Conservation (phyloP, 257 asterid genomes). For the Linaria vulgaris region DNA sequence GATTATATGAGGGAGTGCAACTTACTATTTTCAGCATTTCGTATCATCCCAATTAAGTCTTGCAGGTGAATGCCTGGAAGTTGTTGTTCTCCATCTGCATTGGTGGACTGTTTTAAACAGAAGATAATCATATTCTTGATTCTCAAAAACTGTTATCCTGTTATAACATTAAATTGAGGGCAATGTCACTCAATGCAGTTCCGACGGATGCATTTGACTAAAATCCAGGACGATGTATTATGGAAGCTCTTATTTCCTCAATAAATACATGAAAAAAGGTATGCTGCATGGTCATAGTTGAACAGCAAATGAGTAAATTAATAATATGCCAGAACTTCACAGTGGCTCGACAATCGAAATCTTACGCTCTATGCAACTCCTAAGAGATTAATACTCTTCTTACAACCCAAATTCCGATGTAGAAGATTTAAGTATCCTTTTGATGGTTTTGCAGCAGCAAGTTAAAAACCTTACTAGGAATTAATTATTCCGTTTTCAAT, state of each 20-base stretch:
- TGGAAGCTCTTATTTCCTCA: conserved; percentile 8
- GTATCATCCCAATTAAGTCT: conserved; percentile 83
- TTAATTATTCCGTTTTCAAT: neutral
- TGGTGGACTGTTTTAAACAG: conserved; percentile 52
- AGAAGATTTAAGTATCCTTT: neutral
- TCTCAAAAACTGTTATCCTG: conserved; percentile 10
- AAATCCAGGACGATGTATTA: conserved; percentile 11
- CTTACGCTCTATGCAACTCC: neutral
- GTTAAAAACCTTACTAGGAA: neutral
- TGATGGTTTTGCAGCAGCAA: neutral
- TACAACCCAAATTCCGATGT: neutral
- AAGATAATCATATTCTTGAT: conserved; percentile 35
- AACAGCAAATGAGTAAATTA: neutral
- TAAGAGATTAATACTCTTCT: neutral
- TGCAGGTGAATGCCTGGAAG: conserved; percentile 49
- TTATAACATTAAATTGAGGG: conserved; percentile 21
- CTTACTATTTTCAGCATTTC: conserved; percentile 85
- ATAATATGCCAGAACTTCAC: no score
- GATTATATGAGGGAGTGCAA: conserved; percentile 7
- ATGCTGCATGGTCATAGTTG: conserved; percentile 14
- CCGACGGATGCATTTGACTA: neutral
- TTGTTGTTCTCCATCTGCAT: conserved; percentile 49
- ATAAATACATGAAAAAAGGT: neutral
- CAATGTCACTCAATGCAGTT: conserved; percentile 8
- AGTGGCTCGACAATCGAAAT: no score